A percentile compares a stretch with the other conserved stretches of the same genome.
phyloP scores from a whole-genome alignment of 495 filamentous ascomycete genomes.

The Annulohypoxylon bovei region DNA sequence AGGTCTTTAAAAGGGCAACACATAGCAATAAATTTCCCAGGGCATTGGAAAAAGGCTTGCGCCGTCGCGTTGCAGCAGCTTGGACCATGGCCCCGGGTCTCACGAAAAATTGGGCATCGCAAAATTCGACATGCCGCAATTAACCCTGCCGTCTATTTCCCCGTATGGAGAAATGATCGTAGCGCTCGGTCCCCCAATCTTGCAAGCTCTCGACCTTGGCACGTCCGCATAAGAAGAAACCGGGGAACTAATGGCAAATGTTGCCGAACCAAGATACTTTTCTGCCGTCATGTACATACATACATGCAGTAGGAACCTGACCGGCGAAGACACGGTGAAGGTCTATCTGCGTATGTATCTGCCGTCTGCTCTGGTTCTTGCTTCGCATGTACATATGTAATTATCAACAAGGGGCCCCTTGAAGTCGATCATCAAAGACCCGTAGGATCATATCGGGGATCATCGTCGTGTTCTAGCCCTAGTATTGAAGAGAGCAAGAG shows the following conservation, averaged over 20 bases:
- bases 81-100: slow-evolving; percentile 30
- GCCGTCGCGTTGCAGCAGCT: slow-evolving; percentile 19
- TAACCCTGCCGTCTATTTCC: not conserved
- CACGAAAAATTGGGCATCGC: slow-evolving; percentile 1
- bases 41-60: slow-evolving; percentile 12
- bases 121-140: not conserved
- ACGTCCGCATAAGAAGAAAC: not conserved
- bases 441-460: not conserved
- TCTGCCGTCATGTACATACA: not conserved
- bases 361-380: not conserved
- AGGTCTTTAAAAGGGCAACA: not conserved
- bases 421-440: slow-evolving; percentile 1
- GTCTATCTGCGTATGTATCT: not conserved
- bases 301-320: not conserved
- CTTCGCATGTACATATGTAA: not conserved
- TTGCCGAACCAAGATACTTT: slow-evolving; percentile 21
- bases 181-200: slow-evolving; percentile 22
- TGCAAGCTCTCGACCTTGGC: not conserved
- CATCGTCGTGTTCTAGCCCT: not conserved
- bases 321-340: not conserved
- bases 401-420: not conserved
- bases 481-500: not conserved
- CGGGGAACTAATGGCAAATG: not conserved
- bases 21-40: slow-evolving; percentile 10
- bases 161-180: slow-evolving; percentile 26